Percentiles rank a stretch among this genome's conserved stretches.
phyloP scores from a whole-genome alignment of 78 protist species.

The Speleostelium caveatum region DNA sequence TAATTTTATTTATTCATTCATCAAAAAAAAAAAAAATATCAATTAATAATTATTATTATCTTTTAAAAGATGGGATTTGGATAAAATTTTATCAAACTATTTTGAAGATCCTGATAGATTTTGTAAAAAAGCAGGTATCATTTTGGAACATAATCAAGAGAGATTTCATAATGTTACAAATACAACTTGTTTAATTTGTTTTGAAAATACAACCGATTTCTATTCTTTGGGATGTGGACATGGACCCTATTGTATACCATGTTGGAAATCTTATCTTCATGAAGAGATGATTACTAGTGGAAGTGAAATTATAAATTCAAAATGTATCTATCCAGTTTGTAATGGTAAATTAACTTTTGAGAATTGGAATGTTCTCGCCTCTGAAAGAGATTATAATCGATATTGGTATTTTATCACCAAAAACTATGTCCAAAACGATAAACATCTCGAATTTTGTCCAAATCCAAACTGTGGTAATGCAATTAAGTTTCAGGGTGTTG shows the following conservation, averaged over 20 bases:
- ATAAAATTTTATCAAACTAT: constrained; percentile 41
- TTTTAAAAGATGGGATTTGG: constrained; percentile 68
- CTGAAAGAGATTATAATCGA: constrained; percentile 35
- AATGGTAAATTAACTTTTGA: constrained; percentile 49
- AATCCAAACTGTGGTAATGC: constrained; percentile 79
- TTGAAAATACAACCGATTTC: constrained; percentile 20
- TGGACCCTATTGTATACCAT: constrained; percentile 60
- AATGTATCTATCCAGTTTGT: constrained; percentile 57
- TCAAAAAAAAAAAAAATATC: background rate
- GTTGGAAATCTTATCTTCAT: constrained; percentile 70
- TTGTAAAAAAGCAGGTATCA: constrained; percentile 40
- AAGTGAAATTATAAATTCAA: constrained; percentile 22
- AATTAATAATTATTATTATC: background rate
- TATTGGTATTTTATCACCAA: constrained; percentile 81
- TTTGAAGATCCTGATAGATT: constrained; percentile 76
- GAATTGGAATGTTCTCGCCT: constrained; percentile 44
- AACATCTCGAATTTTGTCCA: constrained; percentile 76
- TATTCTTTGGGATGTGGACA: constrained; percentile 51
- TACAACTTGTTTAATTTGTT: constrained; percentile 49
- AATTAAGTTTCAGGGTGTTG: constrained; percentile 39
- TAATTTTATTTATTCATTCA: background rate
- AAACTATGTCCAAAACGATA: constrained; percentile 57
- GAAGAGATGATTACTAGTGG: constrained; percentile 39
- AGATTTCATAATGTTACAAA: background rate
- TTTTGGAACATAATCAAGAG: background rate